Conservation (phyloP, 2,329 filamentous ascomycete genomes). For the Aciculosporium take region DNA sequence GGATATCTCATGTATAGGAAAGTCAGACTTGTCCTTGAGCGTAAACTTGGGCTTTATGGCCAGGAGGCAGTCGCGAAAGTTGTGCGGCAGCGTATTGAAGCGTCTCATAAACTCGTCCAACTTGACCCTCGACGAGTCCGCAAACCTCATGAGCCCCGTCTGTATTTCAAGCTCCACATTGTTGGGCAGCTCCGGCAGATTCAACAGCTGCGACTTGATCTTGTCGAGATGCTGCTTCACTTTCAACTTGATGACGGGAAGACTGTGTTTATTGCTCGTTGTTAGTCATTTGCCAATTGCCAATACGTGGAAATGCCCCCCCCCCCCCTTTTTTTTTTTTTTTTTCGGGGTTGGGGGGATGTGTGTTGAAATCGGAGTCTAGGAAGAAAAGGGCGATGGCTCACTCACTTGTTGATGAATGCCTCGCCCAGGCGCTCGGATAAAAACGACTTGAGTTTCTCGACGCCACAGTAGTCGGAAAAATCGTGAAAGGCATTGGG, state of each 20-base stretch:
- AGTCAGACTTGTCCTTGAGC: constrained; percentile 24
- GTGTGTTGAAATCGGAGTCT: too few species aligned
- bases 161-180: constrained; percentile 55
- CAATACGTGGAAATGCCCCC: too few species aligned
- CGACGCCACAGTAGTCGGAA: constrained; percentile 36
- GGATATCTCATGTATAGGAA: constrained; percentile 23
- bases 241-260: constrained; percentile 41
- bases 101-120: constrained; percentile 30
- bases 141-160: constrained; percentile 44
- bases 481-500: constrained; percentile 33
- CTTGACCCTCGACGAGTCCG: constrained; percentile 35
- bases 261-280: constrained; percentile 14
- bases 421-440: constrained; percentile 38
- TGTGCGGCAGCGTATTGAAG: constrained; percentile 32
- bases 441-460: constrained; percentile 36
- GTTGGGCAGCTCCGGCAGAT: constrained; percentile 51
- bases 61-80: constrained; percentile 35
- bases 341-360: too few species aligned
- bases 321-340: too few species aligned
- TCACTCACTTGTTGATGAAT: constrained; percentile 37
- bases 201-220: constrained; percentile 39
- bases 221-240: constrained; percentile 31
- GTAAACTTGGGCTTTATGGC: constrained; percentile 32
- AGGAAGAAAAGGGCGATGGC: too few species aligned
- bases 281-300: too few species aligned